Percentiles rank a stretch among this genome's conserved stretches.
Conservation (phyloP, 306 rosid genomes). For the Acmispon strigosus region DNA sequence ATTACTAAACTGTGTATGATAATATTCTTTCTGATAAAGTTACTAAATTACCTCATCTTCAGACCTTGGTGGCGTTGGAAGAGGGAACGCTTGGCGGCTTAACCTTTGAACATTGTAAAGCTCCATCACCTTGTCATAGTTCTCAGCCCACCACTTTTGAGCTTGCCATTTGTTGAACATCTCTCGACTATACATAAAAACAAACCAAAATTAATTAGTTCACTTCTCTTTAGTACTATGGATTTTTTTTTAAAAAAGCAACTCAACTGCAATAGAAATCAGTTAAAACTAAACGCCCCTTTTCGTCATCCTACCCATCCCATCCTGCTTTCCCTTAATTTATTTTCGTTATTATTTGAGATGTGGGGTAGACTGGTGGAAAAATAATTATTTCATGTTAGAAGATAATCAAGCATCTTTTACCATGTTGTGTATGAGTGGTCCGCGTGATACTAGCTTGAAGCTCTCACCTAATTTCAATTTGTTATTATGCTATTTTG, state of each 20-base stretch:
- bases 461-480: slow-evolving; percentile 17
- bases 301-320: too few relatives aligned
- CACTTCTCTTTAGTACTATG: background rate
- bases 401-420: slow-evolving; percentile 12
- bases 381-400: slow-evolving; percentile 11
- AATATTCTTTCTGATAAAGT: background rate
- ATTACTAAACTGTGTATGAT: background rate
- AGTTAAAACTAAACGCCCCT: slow-evolving; percentile 2
- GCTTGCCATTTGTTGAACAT: slow-evolving; percentile 55
- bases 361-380: slow-evolving; percentile 25
- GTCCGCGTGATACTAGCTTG: slow-evolving; percentile 21
- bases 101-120: slow-evolving; percentile 53
- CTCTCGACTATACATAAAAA: slow-evolving; percentile 37
- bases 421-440: background rate
- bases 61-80: slow-evolving; percentile 49
- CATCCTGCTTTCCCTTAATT: background rate
- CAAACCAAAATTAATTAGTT: slow-evolving; percentile 16
- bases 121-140: slow-evolving; percentile 50
- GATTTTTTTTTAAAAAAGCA: background rate
- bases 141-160: slow-evolving; percentile 57
- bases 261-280: background rate
- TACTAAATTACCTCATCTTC: slow-evolving; percentile 44
- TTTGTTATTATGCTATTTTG: slow-evolving; percentile 15
- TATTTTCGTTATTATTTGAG: background rate
- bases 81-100: slow-evolving; percentile 46